Conservation (phyloP, 306 rosid species). For the Gillenia trifoliata region DNA sequence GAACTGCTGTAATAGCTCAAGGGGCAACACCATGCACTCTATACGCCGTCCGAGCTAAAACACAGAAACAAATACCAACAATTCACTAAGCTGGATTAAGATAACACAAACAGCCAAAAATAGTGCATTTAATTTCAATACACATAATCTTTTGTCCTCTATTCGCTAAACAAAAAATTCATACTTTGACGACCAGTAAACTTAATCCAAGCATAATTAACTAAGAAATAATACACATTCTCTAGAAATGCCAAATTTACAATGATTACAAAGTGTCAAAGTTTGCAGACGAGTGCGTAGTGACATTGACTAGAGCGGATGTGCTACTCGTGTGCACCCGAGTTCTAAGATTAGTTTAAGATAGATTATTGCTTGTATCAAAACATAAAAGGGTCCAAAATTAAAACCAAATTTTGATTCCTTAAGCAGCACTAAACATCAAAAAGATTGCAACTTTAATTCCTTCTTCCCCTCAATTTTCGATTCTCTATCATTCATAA, state of each 20-base stretch:
- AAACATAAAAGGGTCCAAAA: background rate
- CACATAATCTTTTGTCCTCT: background rate
- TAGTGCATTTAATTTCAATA: background rate
- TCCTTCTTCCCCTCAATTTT: background rate
- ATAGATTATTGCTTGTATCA: background rate
- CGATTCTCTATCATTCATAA: background rate
- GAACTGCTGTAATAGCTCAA: conserved; percentile 82
- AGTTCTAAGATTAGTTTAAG: background rate
- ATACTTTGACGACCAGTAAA: too few relatives aligned
- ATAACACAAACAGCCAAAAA: background rate
- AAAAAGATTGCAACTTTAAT: background rate
- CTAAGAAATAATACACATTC: background rate
- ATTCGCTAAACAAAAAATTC: background rate
- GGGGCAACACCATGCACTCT: conserved; percentile 82
- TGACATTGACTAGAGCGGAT: background rate
- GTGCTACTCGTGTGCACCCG: background rate
- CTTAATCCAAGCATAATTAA: background rate
- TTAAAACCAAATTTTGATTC: background rate
- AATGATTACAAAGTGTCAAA: background rate
- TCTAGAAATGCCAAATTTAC: background rate
- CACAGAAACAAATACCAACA: conserved; percentile 28
- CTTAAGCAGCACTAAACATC: background rate
- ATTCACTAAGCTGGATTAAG: conserved; percentile 20
- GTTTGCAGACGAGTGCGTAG: background rate
- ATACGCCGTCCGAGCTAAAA: conserved; percentile 83